Base-by-base conservation (phyloP, 805 yeast species). In the Zygotorulaspora chibaensis region DNA sequence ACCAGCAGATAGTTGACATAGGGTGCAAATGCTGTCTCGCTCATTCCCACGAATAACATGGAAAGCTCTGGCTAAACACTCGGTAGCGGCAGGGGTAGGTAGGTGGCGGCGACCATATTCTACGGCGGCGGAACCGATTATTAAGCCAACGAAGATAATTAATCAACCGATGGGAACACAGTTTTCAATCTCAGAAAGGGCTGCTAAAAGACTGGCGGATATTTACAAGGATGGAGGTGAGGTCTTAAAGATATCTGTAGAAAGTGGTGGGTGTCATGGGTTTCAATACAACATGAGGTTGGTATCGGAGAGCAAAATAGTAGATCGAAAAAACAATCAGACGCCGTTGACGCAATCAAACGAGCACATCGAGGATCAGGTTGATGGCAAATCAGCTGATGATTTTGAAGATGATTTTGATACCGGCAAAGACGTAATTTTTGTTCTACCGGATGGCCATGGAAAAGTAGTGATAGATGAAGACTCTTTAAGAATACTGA, bases 191-290 rank as follows among this genome's bases (percentile, higher is more conserved):
- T 53, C 66, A 5, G 55, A 58, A 16, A 45, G 65, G 16, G 69
- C 69, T 3, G 54, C 57, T 3, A 51, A 45, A 1, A 48, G 69
- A 42, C 42, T 65, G 26, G 49, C 49, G 1, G 51, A 56, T 23
- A 65, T 65, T 4, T 56, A 56, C 35, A 46, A 50, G 16, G 57
- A 51, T 5, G 50, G 57, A 16, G 51, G 51, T 26, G 67, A 62
- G 37, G 87, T 88, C 0, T 69, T 91, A 15, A 71, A 84, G 42
- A 79, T 91, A 3, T 69, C 74, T 10, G 97, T 93, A 8, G 96
- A 89, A 56, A 84, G 95, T 59, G 99, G 99, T 8, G 99, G 99
- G 1, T 93, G 99, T 63, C 99, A 93, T 65, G 99, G 99, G 15
- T 93, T 87, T 67, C 98, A 93, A 66, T 93, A 93, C 61, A 76